Base-by-base conservation (phyloP, 306 rosid genomes). In the Dalbergia cultrata region DNA sequence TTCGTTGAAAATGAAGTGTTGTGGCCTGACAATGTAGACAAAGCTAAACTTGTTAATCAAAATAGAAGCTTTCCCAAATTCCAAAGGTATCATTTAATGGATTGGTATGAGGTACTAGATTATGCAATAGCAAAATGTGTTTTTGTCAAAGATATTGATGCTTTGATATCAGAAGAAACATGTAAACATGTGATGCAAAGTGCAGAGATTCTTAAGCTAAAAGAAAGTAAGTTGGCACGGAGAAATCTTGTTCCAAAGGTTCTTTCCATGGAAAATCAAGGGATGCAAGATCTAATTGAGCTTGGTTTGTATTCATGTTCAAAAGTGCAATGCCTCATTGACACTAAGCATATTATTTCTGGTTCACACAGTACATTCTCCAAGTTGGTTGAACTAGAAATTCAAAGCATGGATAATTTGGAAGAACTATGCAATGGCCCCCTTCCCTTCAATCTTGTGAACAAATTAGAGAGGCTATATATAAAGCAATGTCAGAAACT, bases 371-470 rank as follows among this genome's bases (percentile, higher is more conserved):
- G 0, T 74, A 43, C 13, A 14, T 78, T 78, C 19, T 68, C 82
- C 37, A 69, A 13, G 52, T 61, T 78, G 69, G 53, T 44, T 43
- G 18, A 0, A 2, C 33, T 78, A 12, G 0, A 8, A 14, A n/a
- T 78, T n/a, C 0, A 0, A 6, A 0, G 1, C 18, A 57, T 68
- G 76, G 8, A 58, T 44, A 41, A n/a, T 16, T 58, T 78, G 39
- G 12, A 54, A 57, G 69, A 57, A 68, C 47, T 78, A n/a, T 78
- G 67, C 34, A 10, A 3, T 10, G 67, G 82, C 41, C 21, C 37
- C 26, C 19, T 37, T 45, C 80, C 80, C 5, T 10, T 3, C 41
- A 35, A 35, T 1, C 41, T 35, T 35, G 6, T 35, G 7, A 35
- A 0, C 0, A 35, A 35, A 35, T 35, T 35, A 35, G 41, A 35